A percentile compares a stretch with the other conserved stretches of the same genome.
Evolutionary conservation across 768 basidiomycete species (phyloP).

Genomic region (Dictyophora rubrovolvata): DNA sequence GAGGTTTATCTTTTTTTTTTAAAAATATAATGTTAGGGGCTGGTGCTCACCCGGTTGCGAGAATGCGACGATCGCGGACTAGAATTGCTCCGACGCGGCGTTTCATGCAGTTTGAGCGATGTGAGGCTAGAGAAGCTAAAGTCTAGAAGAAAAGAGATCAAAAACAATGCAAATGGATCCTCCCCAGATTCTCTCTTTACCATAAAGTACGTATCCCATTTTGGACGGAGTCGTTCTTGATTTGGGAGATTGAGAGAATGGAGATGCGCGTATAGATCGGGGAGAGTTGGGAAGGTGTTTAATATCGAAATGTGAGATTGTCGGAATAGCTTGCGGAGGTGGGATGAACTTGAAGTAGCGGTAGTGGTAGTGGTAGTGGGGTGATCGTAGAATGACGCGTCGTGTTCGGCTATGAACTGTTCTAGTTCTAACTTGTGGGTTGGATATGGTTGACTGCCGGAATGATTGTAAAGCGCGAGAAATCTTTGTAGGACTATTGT

Average conservation of each 20-base stretch:
- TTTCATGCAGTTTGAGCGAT: constrained; percentile 94
- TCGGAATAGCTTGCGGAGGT: constrained; percentile 26
- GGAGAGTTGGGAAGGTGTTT: constrained; percentile 48
- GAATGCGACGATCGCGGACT: constrained; percentile 50
- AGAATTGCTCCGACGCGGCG: constrained; percentile 90
- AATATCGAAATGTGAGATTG: constrained; percentile 49
- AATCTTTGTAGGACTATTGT: background rate
- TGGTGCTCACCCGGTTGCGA: constrained; percentile 26
- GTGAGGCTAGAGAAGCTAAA: constrained; percentile 84
- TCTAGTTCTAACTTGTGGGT: constrained; percentile 31
- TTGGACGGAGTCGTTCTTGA: constrained; percentile 68
- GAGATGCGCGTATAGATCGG: constrained; percentile 51
- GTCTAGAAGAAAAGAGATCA: constrained; percentile 37
- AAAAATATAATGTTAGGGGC: too few species aligned
- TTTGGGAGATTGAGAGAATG: constrained; percentile 61
- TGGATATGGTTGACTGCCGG: too few species aligned
- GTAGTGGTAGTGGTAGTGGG: background rate
- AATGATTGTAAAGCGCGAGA: too few species aligned
- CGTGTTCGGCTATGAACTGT: constrained; percentile 66
- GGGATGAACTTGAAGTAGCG: background rate
- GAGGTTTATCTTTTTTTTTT: background rate
- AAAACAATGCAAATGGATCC: too few species aligned
- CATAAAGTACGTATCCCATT: constrained; percentile 98
- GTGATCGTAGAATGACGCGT: constrained; percentile 53
- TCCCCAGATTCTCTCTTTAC: constrained; percentile 25